Percentiles rank a stretch among this genome's conserved stretches.
Evolutionary conservation across 1,139 yeast species (phyloP).

Genomic region (Pichia sp.): DNA sequence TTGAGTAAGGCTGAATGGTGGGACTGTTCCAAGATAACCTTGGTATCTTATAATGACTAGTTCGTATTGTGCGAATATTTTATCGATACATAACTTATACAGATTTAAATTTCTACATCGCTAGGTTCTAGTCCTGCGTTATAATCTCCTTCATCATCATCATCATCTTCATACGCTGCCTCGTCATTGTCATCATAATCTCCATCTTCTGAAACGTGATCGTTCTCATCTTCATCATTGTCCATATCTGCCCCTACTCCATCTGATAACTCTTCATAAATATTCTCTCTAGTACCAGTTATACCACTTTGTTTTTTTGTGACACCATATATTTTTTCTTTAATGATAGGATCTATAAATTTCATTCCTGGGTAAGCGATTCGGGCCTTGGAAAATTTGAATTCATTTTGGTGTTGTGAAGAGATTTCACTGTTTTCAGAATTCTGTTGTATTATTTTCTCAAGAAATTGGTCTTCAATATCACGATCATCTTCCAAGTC

Average conservation of each 20-base stretch:
- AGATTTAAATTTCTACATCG: conserved; percentile 5
- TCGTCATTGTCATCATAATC: conserved; percentile 14
- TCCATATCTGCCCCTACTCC: conserved; percentile 4
- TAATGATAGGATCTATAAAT: conserved; percentile 5
- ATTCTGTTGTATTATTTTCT: conserved; percentile 31
- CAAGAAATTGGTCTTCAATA: conserved; percentile 50
- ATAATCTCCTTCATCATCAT: conserved; percentile 14
- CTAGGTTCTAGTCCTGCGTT: conserved; percentile 9
- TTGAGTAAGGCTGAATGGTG: conserved; percentile 16
- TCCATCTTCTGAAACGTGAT: conserved; percentile 7
- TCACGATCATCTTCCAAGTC: conserved; percentile 29
- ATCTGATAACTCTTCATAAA: not conserved
- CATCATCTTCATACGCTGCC: conserved; percentile 10
- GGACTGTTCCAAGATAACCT: conserved; percentile 15
- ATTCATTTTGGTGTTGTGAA: not conserved
- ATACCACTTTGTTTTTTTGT: conserved; percentile 7
- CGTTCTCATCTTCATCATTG: conserved; percentile 10
- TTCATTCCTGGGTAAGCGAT: conserved; percentile 34
- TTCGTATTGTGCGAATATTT: not conserved
- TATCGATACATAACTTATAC: not conserved
- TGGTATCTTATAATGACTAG: conserved; percentile 8
- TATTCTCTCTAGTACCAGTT: conserved; percentile 6
- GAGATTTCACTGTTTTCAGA: conserved; percentile 12
- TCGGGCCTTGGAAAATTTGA: conserved; percentile 11
- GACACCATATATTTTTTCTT: not conserved